A percentile compares a stretch with the other conserved stretches of the same genome.
phyloP scores from a whole-genome alignment of 768 basidiomycete species.

The Phaeolepiota aurea region DNA sequence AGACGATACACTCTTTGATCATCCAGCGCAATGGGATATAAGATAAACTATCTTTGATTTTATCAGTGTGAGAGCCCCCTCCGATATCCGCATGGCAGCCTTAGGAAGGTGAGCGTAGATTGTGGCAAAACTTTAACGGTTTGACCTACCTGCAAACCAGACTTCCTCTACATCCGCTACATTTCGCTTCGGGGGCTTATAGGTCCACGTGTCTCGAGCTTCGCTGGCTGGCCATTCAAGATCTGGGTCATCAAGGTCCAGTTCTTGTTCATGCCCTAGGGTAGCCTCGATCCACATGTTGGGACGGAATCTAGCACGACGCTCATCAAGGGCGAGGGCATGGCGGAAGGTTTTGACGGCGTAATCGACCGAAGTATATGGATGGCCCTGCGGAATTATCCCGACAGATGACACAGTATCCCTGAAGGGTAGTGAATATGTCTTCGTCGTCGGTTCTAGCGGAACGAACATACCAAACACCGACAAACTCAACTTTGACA shows the following conservation, averaged over 20 bases:
- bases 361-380: slow-evolving; percentile 13
- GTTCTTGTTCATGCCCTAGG: slow-evolving; percentile 6
- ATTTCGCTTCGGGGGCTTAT: slow-evolving; percentile 4
- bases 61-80: neutral
- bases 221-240: neutral
- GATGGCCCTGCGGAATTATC: slow-evolving; percentile 11
- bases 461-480: slow-evolving; percentile 18
- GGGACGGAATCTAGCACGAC: slow-evolving; percentile 7
- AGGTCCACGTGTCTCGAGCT: slow-evolving; percentile 3
- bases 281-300: slow-evolving; percentile 8
- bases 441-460: neutral
- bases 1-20: slow-evolving; percentile 14
- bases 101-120: no score
- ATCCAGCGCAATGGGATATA: neutral
- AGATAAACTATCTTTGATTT: neutral
- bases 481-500: slow-evolving; percentile 22
- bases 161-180: slow-evolving; percentile 8
- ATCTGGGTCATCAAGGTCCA: slow-evolving; percentile 7
- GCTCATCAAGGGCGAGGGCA: slow-evolving; percentile 13
- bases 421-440: slow-evolving; percentile 3
- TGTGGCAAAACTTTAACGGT: neutral
- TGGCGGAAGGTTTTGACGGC: slow-evolving; percentile 13
- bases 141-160: slow-evolving; percentile 7
- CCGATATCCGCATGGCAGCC: slow-evolving; percentile 7
- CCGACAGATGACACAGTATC: slow-evolving; percentile 16